phyloP scores from a whole-genome alignment of 2,329 filamentous ascomycete species.

The Fusarium succisae region DNA sequence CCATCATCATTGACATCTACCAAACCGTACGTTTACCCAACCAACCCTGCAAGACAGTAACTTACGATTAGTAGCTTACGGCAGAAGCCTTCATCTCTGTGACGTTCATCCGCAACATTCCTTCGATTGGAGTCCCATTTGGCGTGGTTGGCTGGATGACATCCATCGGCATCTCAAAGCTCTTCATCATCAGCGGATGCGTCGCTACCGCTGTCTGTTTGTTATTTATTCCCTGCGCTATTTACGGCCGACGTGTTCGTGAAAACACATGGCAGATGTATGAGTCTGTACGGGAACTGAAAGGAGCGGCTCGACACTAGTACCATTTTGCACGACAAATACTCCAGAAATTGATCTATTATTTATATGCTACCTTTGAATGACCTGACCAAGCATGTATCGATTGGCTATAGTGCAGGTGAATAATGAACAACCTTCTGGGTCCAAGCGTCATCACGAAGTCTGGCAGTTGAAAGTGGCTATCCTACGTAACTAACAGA shows the following conservation, averaged over 20 bases:
- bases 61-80: conserved; percentile 1
- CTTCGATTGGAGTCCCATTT: conserved; percentile 44
- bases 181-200: conserved; percentile 42
- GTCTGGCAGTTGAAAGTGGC: not conserved
- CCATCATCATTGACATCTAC: conserved; percentile 49
- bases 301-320: not conserved
- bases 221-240: conserved; percentile 40
- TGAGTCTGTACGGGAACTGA: not conserved
- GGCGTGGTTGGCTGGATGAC: conserved; percentile 43
- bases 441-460: not conserved
- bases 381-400: not conserved
- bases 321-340: fast-evolving
- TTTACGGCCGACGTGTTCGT: conserved; percentile 38
- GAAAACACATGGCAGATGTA: conserved; percentile 19
- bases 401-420: not conserved
- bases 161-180: conserved; percentile 42
- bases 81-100: conserved; percentile 45
- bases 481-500: not conserved
- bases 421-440: not conserved
- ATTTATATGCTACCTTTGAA: not conserved
- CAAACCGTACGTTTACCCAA: conserved; percentile 7
- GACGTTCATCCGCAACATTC: conserved; percentile 45
- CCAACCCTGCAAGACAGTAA: fast-evolving
- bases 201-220: conserved; percentile 36
- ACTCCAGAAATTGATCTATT: not conserved